Evolutionary conservation across 345 rosid genomes (phyloP).

Genomic region (Eutrema japonicum): DNA sequence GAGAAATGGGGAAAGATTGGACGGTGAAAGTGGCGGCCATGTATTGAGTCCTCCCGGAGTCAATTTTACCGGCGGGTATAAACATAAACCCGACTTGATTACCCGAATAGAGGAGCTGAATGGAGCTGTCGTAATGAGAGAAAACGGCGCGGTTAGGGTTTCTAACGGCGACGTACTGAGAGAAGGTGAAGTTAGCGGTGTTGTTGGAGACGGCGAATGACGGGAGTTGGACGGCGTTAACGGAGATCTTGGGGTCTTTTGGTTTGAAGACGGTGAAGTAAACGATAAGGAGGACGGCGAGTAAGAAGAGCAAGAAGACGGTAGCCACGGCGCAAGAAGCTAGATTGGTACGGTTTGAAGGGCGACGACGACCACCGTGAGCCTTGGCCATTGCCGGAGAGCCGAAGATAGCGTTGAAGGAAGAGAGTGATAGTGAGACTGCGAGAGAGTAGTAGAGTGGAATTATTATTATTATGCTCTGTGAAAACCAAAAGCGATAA

Average conservation of each 20-base stretch:
- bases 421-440: conserved; percentile 6
- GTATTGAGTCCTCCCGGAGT: conserved; percentile 73
- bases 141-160: conserved; percentile 88
- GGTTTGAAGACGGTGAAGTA: conserved; percentile 96
- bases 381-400: conserved; percentile 40
- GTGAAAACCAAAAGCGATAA: not conserved
- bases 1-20: conserved; percentile 71
- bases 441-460: not conserved
- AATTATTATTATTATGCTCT: conserved; percentile 3
- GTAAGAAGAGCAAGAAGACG: conserved; percentile 71
- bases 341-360: conserved; percentile 74
- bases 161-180: conserved; percentile 81
- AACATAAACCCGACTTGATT: conserved; percentile 95
- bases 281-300: conserved; percentile 67
- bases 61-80: conserved; percentile 95
- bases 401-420: conserved; percentile 19
- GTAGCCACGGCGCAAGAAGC: conserved; percentile 95
- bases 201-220: conserved; percentile 85
- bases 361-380: conserved; percentile 38
- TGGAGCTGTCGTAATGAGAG: conserved; percentile 91
- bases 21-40: conserved; percentile 96
- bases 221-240: conserved; percentile 87
- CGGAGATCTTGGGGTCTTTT: conserved; percentile 85
- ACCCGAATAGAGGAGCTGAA: conserved; percentile 87
- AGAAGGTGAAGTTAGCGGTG: conserved; percentile 86